Conservation (phyloP, 2,329 filamentous ascomycete species). For the Botrytis cinerea region DNA sequence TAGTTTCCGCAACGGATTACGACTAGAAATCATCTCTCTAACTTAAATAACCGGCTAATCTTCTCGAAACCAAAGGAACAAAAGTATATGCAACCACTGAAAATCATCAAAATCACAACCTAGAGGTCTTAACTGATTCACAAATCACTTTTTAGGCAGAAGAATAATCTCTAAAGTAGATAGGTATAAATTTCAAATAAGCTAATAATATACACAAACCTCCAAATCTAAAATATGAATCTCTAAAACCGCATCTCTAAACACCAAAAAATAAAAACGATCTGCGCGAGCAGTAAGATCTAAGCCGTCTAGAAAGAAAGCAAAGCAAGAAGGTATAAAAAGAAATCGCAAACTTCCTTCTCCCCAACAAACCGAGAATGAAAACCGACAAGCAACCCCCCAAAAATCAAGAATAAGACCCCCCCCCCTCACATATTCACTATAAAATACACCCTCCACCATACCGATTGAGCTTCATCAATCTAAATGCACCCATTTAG, state of each 20-base stretch:
- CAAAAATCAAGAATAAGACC: not conserved
- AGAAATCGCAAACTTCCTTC: not conserved
- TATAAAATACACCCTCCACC: not conserved
- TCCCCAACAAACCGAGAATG: not conserved
- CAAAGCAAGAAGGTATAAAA: conserved; percentile 6
- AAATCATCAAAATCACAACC: not conserved
- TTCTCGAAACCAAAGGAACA: rapidly evolving
- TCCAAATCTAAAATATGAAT: not conserved
- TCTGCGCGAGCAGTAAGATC: conserved; percentile 8
- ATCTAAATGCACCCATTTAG: not conserved
- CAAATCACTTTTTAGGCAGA: not conserved
- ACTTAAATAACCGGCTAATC: not conserved
- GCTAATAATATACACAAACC: not conserved
- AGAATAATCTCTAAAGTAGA: not conserved
- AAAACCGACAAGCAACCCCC: not conserved
- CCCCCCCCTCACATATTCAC: not conserved
- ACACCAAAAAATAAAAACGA: too few species aligned
- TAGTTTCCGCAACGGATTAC: not conserved
- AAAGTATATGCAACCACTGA: not conserved
- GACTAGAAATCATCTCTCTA: not conserved
- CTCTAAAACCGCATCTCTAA: not conserved
- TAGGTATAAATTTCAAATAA: not conserved
- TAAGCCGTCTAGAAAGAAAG: conserved; percentile 6
- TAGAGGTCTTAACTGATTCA: not conserved
- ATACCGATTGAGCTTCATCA: not conserved